Percentiles rank a stretch among this genome's conserved stretches.
phyloP scores from a whole-genome alignment of 2,329 filamentous ascomycete genomes.

The Fusarium begoniae region DNA sequence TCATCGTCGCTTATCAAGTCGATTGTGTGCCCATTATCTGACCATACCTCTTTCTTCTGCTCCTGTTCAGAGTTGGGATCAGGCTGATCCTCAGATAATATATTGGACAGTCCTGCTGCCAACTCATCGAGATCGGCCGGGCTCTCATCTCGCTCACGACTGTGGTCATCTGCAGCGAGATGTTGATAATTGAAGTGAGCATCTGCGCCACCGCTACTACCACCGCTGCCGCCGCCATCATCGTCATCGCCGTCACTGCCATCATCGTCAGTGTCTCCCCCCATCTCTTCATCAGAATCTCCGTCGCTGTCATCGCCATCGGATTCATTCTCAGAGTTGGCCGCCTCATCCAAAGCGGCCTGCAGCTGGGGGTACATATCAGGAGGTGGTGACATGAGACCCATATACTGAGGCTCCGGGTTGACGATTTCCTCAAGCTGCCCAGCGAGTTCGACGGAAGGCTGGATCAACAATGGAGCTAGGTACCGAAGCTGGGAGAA shows the following conservation, averaged over 20 bases:
- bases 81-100: background rate
- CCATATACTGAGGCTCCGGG: background rate
- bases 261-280: background rate
- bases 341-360: background rate
- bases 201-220: background rate
- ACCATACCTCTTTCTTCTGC: background rate
- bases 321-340: background rate
- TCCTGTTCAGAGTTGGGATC: background rate
- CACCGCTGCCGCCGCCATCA: background rate
- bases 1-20: constrained; percentile 7
- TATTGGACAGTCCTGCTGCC: background rate
- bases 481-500: constrained; percentile 36
- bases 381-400: constrained; percentile 1
- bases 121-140: background rate
- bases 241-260: background rate
- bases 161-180: background rate
- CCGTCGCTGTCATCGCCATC: background rate
- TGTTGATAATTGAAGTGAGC: too few relatives aligned
- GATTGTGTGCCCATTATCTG: background rate
- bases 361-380: constrained; percentile 9
- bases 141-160: background rate
- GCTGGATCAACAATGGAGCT: constrained; percentile 26
- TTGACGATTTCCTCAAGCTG: background rate
- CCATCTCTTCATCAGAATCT: background rate
- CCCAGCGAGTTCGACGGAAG: background rate